Conservation (phyloP, 768 basidiomycete genomes). For the Fomitopsis pulvina region DNA sequence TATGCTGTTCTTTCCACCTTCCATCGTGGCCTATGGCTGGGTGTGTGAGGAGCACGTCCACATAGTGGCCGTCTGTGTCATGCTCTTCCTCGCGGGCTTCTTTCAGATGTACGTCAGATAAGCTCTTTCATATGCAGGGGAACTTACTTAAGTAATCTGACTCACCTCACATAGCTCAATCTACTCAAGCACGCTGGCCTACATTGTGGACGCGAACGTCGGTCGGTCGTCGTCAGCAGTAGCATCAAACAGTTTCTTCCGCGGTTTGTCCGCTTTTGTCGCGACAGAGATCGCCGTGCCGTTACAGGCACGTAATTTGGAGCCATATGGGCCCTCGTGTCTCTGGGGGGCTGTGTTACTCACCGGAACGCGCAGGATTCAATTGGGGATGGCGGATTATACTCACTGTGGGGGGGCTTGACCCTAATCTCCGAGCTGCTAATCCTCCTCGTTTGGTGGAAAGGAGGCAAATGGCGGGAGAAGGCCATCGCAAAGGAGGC, state of each 20-base stretch:
- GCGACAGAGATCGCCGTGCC: slow-evolving; percentile 71
- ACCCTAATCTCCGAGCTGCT: slow-evolving; percentile 46
- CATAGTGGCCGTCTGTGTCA: slow-evolving; percentile 61
- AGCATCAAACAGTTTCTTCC: slow-evolving; percentile 70
- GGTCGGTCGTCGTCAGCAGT: slow-evolving; percentile 74
- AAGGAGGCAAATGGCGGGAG: slow-evolving; percentile 56
- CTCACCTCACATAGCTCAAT: slow-evolving; percentile 36
- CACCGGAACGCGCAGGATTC: slow-evolving; percentile 33
- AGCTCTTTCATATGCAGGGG: not conserved
- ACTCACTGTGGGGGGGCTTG: slow-evolving; percentile 58
- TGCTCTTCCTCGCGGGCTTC: slow-evolving; percentile 70
- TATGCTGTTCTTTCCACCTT: slow-evolving; percentile 53
- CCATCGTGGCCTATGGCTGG: slow-evolving; percentile 72
- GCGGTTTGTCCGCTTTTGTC: slow-evolving; percentile 63
- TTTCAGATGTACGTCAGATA: slow-evolving; percentile 53
- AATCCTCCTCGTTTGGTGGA: slow-evolving; percentile 52
- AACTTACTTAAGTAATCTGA: not conserved
- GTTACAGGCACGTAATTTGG: slow-evolving; percentile 28
- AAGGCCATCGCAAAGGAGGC: slow-evolving; percentile 6
- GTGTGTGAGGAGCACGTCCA: slow-evolving; percentile 54
- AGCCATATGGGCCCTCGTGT: not conserved
- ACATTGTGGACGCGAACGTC: slow-evolving; percentile 80
- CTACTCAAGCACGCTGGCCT: slow-evolving; percentile 69
- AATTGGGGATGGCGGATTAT: slow-evolving; percentile 76
- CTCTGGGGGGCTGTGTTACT: not conserved